These are phyloP conservation scores for Leucosporidium scottii DNA, from an alignment of 768 basidiomycete genomes.

Conservation along the genomic window DNA sequence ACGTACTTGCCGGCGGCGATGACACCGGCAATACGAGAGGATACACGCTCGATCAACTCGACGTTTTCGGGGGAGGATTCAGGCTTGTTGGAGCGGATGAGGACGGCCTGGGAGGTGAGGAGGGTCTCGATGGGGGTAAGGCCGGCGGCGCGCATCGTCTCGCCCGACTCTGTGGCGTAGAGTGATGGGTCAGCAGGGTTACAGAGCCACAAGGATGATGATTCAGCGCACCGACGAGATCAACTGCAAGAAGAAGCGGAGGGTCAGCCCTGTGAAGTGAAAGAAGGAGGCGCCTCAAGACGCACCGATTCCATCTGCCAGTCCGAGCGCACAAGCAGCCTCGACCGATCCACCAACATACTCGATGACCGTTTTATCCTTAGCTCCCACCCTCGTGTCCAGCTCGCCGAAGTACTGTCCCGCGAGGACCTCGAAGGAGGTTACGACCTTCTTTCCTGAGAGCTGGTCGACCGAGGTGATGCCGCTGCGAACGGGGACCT, in stretches of 20 bases:
- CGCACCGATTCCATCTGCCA: conserved; percentile 94
- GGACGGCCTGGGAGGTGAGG: conserved; percentile 77
- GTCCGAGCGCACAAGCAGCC: conserved; percentile 89
- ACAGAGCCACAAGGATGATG: background rate
- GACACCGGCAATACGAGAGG: conserved; percentile 83
- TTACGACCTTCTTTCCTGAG: conserved; percentile 85
- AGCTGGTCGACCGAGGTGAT: conserved; percentile 70
- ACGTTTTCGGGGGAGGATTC: conserved; percentile 51
- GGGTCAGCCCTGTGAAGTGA: background rate
- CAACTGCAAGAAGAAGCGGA: conserved; percentile 53
- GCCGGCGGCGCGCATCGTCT: conserved; percentile 98
- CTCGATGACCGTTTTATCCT: conserved; percentile 69
- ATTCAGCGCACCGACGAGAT: conserved; percentile 70
- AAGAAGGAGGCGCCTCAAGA: background rate
- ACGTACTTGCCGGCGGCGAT: conserved; percentile 74
- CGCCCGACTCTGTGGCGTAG: conserved; percentile 71
- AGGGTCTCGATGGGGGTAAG: conserved; percentile 86
- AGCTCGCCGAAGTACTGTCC: conserved; percentile 65
- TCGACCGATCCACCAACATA: conserved; percentile 98
- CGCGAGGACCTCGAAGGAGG: conserved; percentile 85
- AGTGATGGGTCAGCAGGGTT: background rate
- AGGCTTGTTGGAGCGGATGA: conserved; percentile 61
- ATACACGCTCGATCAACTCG: conserved; percentile 68
- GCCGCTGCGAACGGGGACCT: conserved; percentile 70
- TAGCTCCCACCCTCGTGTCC: conserved; percentile 53